These are phyloP conservation scores for Lactarius vividus DNA, from an alignment of 768 basidiomycete genomes.

Conservation along the genomic window DNA sequence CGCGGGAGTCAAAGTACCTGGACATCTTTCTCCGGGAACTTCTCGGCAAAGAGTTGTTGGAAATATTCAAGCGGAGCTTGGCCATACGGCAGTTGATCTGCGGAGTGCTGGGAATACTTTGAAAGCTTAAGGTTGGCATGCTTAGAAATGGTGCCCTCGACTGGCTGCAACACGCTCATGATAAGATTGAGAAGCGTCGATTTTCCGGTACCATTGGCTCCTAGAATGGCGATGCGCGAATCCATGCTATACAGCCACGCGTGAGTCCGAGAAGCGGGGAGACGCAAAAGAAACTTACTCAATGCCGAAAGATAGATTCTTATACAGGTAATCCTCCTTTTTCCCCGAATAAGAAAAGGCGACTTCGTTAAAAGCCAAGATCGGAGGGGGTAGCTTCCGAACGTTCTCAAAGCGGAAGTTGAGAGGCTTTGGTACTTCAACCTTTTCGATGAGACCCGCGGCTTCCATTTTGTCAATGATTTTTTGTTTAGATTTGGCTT, in stretches of 20 bases:
- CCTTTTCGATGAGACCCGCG: constrained; percentile 91
- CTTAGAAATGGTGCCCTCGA: constrained; percentile 83
- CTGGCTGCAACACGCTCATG: constrained; percentile 75
- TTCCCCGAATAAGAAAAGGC: constrained; percentile 95
- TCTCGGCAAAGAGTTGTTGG: constrained; percentile 70
- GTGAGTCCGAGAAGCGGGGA: constrained; percentile 13
- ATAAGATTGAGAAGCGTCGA: constrained; percentile 90
- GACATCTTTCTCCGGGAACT: constrained; percentile 92
- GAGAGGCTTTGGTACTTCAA: constrained; percentile 70
- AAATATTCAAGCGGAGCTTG: constrained; percentile 91
- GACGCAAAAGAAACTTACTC: constrained; percentile 54
- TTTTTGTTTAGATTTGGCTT: constrained; percentile 99
- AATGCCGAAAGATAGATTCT: constrained; percentile 93
- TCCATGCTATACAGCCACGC: constrained; percentile 63
- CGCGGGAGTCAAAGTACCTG: constrained; percentile 41
- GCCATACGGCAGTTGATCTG: constrained; percentile 97
- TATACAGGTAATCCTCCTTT: constrained; percentile 83
- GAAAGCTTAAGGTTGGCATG: constrained; percentile 90
- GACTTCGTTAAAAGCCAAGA: constrained; percentile 92
- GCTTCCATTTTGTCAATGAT: constrained; percentile 99
- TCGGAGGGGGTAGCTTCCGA: constrained; percentile 89
- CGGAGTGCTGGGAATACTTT: constrained; percentile 98
- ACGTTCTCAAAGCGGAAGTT: constrained; percentile 97
- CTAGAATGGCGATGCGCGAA: constrained; percentile 92
- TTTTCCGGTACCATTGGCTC: constrained; percentile 94